Base-by-base conservation (phyloP, 768 basidiomycete genomes). In the Porphyrellus cyaneotinctus region DNA sequence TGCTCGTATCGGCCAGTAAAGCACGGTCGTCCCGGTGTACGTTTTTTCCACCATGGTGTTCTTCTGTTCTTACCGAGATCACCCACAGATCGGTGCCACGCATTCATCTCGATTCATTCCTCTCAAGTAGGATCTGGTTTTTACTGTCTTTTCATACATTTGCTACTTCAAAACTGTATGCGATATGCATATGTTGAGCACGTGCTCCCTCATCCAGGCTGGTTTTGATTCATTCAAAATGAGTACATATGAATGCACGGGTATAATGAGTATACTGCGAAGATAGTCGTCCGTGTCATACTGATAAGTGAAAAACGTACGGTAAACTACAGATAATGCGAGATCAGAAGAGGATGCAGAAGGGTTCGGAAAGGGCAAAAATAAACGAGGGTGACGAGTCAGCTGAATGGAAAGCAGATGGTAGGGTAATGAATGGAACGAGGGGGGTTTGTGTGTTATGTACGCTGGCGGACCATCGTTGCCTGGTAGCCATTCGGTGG, bases 1-100 rank as follows among this genome's bases (percentile, higher is more conserved):
- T 91, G 90, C 78, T 93, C 95, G 56, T 98, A 97, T 88, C 83
- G 88, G 70, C 95, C 95, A 65, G 95, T 99, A 74, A 95, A 95
- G 81, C 95, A 99, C 81, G 95, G 95, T 83, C 93, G 95, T 66
- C 95, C 97, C 66, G 95, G 95, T 92, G 88, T 93, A 78, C 70
- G 90, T 81, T 38, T 51, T n/a, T 18, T 41, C 32, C 33, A n/a
- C 23, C n/a, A 39, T 47, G 24, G 17, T 4, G 4, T 20, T 54
- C 9, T 30, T 12, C 9, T 36, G 22, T 31, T 47, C 59, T 53
- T 59, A 13, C 65, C 53, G n/a, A 54, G 43, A 35, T 49, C 33
- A 30, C 48, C 5, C 62, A 37, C 53, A 88, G 86, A 91, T 91
- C 61, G 89, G 89, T 84, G 93, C 91, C 53, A 92, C 90, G 55